phyloP scores from a whole-genome alignment of 2,329 filamentous ascomycete genomes.

The Didymellaceae sp. region DNA sequence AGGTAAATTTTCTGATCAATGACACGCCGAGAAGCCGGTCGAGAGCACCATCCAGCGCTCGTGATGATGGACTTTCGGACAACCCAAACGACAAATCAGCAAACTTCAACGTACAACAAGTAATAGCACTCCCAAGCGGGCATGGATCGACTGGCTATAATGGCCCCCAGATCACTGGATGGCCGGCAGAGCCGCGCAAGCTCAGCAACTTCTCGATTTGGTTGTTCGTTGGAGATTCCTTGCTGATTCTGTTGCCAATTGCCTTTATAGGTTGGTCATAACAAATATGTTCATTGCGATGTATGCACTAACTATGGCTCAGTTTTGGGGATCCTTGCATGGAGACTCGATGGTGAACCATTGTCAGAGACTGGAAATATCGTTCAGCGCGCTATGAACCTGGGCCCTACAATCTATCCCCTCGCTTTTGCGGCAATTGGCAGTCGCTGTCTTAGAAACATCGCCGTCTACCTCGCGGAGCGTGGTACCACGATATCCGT shows the following conservation, averaged over 20 bases:
- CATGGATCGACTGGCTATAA: background rate
- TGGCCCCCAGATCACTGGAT: background rate
- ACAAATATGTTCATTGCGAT: background rate
- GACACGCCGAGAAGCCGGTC: background rate
- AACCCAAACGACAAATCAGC: background rate
- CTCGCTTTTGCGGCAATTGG: constrained; percentile 12
- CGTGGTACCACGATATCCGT: constrained; percentile 7
- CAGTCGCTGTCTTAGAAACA: constrained; percentile 4
- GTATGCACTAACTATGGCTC: background rate
- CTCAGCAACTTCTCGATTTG: background rate
- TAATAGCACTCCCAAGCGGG: background rate
- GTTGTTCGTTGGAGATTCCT: background rate
- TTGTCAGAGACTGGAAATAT: constrained; percentile 1
- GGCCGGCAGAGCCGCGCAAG: background rate
- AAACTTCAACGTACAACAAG: background rate
- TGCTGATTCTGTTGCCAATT: constrained; percentile 6
- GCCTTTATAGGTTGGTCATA: constrained; percentile 7
- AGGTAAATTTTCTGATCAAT: background rate
- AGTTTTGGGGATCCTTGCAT: constrained; percentile 5
- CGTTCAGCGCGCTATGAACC: constrained; percentile 7
- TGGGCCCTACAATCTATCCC: constrained; percentile 16
- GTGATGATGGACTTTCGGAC: background rate
- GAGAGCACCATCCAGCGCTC: background rate
- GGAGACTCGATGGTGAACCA: background rate
- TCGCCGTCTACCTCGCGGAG: constrained; percentile 6